These are phyloP conservation scores for Canavalia ensiformis DNA, from an alignment of 306 rosid genomes.

Conservation along the genomic window DNA sequence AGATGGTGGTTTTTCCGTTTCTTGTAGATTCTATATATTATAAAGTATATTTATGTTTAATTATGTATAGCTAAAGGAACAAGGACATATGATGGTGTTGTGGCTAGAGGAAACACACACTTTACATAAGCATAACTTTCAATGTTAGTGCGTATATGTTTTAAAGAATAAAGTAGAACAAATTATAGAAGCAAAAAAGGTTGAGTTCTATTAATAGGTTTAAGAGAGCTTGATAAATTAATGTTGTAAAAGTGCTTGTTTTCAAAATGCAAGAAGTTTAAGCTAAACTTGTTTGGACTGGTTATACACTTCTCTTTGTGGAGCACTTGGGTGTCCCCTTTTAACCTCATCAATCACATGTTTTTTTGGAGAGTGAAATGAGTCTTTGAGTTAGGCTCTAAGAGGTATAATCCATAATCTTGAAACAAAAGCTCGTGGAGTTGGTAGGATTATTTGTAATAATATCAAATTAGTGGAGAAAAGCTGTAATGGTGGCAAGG, in stretches of 20 bases:
- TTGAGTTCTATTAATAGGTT: neutral
- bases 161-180: constrained; percentile 1
- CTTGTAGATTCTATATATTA: constrained; percentile 38
- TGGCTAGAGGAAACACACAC: constrained; percentile 30
- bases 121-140: constrained; percentile 27
- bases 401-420: no score
- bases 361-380: no score
- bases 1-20: constrained; percentile 27
- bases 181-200: neutral
- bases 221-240: neutral
- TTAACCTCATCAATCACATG: no score
- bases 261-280: no score
- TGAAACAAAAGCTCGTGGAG: no score
- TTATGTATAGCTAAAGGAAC: constrained; percentile 11
- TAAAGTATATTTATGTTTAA: constrained; percentile 12
- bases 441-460: no score
- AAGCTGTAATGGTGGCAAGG: no score
- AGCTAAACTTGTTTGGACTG: no score
- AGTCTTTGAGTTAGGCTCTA: no score
- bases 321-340: no score
- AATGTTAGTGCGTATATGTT: constrained; percentile 9
- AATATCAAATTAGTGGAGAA: no score
- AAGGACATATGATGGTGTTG: constrained; percentile 42
- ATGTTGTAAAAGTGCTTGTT: neutral
- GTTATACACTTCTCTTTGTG: no score